Evolutionary conservation across 2,329 filamentous ascomycete species (phyloP).

Genomic region (Penicillium rolfsii): DNA sequence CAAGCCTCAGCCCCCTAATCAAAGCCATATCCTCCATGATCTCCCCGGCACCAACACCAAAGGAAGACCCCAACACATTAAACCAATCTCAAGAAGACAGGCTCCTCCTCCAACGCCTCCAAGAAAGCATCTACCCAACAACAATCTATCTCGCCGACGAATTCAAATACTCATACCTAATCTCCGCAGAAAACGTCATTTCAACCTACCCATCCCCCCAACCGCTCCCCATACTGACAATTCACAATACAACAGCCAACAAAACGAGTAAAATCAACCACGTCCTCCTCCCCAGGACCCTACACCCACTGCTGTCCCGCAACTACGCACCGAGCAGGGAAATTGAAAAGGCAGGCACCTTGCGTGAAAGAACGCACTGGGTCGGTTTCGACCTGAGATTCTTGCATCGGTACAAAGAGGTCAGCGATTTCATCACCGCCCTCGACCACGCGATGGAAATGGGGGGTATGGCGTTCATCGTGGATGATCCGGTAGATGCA

Average conservation of each 20-base stretch:
- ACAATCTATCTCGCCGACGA: not conserved
- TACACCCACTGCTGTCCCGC: not conserved
- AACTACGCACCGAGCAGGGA: not conserved
- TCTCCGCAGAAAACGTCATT: not conserved
- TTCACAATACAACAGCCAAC: not conserved
- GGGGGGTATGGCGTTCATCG: not conserved
- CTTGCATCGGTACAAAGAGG: not conserved
- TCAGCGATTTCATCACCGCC: not conserved
- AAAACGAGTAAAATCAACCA: not conserved
- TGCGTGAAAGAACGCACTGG: not conserved
- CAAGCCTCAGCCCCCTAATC: not conserved
- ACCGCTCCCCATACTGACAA: not conserved
- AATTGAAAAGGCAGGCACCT: not conserved
- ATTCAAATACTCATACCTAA: not conserved
- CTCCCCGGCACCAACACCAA: not conserved
- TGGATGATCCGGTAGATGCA: not conserved
- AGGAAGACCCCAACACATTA: too few relatives aligned
- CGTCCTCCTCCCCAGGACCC: not conserved
- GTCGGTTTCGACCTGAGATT: not conserved
- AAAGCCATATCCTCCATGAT: not conserved
- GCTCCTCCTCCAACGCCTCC: not conserved
- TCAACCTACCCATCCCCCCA: not conserved
- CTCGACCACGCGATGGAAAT: not conserved
- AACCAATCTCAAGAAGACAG: not conserved
- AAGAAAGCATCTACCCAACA: not conserved